These are phyloP conservation scores for grape (Vitis vinifera) DNA, from an alignment of 164 flowering plant genomes.

Conservation along the genomic window ASM3070453v1 NC_081807.1:951001-951500, in stretches of 20 bases:
- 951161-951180: constrained; percentile 14
- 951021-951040: constrained; percentile 15
- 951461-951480: constrained; percentile 14
- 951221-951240: constrained; percentile 11
- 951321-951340: constrained; percentile 15
- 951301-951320: constrained; percentile 11
- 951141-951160: constrained; percentile 4
- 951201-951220: constrained; percentile 15
- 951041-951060: constrained; percentile 35
- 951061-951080: constrained; percentile 55
- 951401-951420: constrained; percentile 20
- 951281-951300: constrained; percentile 18
- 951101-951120: constrained; percentile 17
- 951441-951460: constrained; percentile 18
- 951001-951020: constrained; percentile 23
- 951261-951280: constrained; percentile 15
- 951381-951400: constrained; percentile 5
- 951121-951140: constrained; percentile 21
- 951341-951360: constrained; percentile 9
- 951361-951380: constrained; percentile 16
- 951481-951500: constrained; percentile 15
- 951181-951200: constrained; percentile 18
- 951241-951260: constrained; percentile 14
- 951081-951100: constrained; percentile 25
- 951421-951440: constrained; percentile 13